Conservation (phyloP, 805 yeast species). For the Kluyveromyces wickerhamii region DNA sequence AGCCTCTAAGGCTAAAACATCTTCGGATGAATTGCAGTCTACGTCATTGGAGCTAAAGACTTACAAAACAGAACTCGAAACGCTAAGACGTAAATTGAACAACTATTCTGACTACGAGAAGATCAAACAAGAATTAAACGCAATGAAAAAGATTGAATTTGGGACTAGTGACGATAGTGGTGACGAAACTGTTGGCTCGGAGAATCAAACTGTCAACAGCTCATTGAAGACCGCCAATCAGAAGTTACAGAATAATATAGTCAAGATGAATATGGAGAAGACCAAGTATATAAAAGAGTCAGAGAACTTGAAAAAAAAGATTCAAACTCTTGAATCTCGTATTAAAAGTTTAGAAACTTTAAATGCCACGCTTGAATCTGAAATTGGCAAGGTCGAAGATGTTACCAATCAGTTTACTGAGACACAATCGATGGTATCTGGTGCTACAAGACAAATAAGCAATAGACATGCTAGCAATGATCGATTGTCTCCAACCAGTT, state of each 20-base stretch:
- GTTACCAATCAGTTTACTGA: conserved; percentile 33
- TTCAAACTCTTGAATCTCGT: conserved; percentile 32
- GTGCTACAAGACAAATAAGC: conserved; percentile 36
- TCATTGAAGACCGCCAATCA: conserved; percentile 64
- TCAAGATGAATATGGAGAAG: conserved; percentile 53
- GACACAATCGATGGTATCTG: conserved; percentile 61
- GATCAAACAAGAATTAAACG: conserved; percentile 63
- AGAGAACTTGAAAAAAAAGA: conserved; percentile 32
- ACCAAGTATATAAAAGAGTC: conserved; percentile 38
- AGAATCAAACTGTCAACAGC: conserved; percentile 39
- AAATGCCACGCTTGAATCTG: conserved; percentile 65
- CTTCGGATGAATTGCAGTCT: conserved; percentile 31
- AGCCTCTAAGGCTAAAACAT: conserved; percentile 12
- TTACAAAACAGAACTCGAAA: conserved; percentile 41
- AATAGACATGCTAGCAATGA: conserved; percentile 24
- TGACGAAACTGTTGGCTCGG: conserved; percentile 25
- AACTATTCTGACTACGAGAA: conserved; percentile 69
- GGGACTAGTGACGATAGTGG: conserved; percentile 40
- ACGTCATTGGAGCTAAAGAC: conserved; percentile 40
- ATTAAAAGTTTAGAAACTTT: conserved; percentile 36
- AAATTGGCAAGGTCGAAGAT: conserved; percentile 53
- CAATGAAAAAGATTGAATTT: conserved; percentile 69
- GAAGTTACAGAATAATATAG: conserved; percentile 61
- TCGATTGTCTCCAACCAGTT: conserved; percentile 42
- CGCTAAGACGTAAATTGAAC: conserved; percentile 41